These are phyloP conservation scores for Hericium alpestre DNA, from an alignment of 768 basidiomycete genomes.

Conservation along the genomic window DNA sequence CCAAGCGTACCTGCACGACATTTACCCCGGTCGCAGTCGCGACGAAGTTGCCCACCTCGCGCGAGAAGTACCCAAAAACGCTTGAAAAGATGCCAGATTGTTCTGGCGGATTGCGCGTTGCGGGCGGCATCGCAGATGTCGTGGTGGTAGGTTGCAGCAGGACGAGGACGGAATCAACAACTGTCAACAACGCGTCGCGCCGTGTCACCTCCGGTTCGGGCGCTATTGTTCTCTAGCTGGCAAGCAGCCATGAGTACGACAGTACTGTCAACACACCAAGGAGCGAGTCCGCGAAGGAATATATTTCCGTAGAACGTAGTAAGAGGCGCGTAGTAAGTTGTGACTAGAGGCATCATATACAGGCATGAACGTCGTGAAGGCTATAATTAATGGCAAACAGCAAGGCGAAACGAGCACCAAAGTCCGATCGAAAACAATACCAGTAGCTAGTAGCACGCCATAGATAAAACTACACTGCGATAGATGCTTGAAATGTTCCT, in stretches of 20 bases:
- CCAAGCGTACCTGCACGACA: constrained; percentile 6
- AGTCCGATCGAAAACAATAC: neutral
- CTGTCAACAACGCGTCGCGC: constrained; percentile 3
- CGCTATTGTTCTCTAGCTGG: neutral
- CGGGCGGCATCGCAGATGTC: constrained; percentile 1
- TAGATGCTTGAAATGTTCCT: neutral
- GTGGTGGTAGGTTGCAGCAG: neutral
- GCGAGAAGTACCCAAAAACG: constrained; percentile 59
- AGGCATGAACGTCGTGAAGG: neutral
- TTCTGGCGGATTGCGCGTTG: neutral
- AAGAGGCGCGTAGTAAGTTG: neutral
- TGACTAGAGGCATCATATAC: neutral
- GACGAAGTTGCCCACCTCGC: constrained; percentile 64
- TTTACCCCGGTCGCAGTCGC: constrained; percentile 46
- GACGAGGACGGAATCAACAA: neutral
- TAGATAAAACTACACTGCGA: neutral
- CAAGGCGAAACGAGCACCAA: neutral
- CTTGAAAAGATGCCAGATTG: constrained; percentile 41
- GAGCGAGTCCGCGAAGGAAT: neutral
- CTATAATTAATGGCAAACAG: neutral
- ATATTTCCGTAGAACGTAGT: neutral
- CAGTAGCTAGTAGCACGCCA: neutral
- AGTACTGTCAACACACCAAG: neutral
- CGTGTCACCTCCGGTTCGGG: neutral
- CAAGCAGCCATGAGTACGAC: neutral